Evolutionary conservation across 768 basidiomycete species (phyloP).

Genomic region (Pluteus cervinus): DNA sequence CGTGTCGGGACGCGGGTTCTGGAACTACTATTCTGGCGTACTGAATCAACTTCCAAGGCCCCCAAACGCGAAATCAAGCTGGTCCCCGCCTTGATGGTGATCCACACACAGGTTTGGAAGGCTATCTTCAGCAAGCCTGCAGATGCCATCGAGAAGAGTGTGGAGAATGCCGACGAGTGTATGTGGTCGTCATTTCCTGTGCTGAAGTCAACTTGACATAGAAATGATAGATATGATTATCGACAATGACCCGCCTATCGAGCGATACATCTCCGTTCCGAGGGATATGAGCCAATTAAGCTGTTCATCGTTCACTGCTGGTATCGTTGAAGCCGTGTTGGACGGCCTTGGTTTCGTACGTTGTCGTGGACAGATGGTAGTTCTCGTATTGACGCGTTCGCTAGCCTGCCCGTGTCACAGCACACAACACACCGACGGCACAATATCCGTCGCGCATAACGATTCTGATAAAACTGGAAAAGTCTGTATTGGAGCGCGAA

Average conservation of each 20-base stretch:
- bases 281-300: constrained; percentile 90
- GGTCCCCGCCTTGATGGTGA: constrained; percentile 85
- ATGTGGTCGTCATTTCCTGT: constrained; percentile 21
- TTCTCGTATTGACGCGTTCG: constrained; percentile 8
- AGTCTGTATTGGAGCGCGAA: constrained; percentile 89
- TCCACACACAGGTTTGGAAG: constrained; percentile 94
- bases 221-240: constrained; percentile 83
- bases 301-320: constrained; percentile 96
- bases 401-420: constrained; percentile 94
- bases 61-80: constrained; percentile 91
- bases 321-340: constrained; percentile 93
- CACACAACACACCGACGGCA: constrained; percentile 84
- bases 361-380: constrained; percentile 12
- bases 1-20: constrained; percentile 84
- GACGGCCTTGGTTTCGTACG: constrained; percentile 92
- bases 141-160: constrained; percentile 92
- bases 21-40: constrained; percentile 79
- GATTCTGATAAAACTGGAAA: constrained; percentile 96
- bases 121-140: constrained; percentile 92
- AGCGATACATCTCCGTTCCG: constrained; percentile 89
- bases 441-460: constrained; percentile 82
- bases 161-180: constrained; percentile 97
- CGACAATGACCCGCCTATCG: constrained; percentile 91
- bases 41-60: constrained; percentile 73
- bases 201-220: constrained; percentile 4